These are phyloP conservation scores for Leucocoprinus birnbaumii DNA, from an alignment of 768 basidiomycete genomes.

Conservation along the genomic window DNA sequence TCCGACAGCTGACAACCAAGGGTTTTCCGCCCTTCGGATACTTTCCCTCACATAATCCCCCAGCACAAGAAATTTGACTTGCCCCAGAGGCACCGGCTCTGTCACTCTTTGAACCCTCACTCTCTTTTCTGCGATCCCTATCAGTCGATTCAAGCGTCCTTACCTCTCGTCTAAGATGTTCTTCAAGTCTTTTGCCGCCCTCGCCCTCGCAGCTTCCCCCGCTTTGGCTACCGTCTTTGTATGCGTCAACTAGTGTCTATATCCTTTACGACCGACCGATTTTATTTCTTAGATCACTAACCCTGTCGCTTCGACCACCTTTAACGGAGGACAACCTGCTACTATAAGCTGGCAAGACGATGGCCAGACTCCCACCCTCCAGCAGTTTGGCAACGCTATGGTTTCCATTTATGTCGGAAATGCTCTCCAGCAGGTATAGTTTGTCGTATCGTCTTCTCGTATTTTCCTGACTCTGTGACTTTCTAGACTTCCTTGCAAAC, in stretches of 20 bases:
- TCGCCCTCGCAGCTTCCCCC: slow-evolving; percentile 50
- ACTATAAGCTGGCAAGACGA: slow-evolving; percentile 63
- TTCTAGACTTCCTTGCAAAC: slow-evolving; percentile 53
- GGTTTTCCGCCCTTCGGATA: too few species aligned
- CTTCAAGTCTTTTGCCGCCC: slow-evolving; percentile 40
- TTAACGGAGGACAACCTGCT: slow-evolving; percentile 45
- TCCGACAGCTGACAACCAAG: slow-evolving; percentile 1
- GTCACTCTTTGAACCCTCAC: slow-evolving; percentile 22
- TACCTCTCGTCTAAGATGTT: slow-evolving; percentile 51
- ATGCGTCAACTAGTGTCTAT: slow-evolving; percentile 21
- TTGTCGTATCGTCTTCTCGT: background rate
- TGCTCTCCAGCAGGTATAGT: slow-evolving; percentile 51
- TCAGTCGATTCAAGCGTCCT: slow-evolving; percentile 12
- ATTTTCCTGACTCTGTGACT: background rate
- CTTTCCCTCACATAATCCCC: background rate
- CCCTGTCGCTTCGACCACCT: slow-evolving; percentile 45
- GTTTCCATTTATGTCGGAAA: slow-evolving; percentile 68
- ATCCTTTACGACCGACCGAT: slow-evolving; percentile 3
- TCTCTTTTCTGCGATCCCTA: slow-evolving; percentile 27
- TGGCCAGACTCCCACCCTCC: slow-evolving; percentile 41
- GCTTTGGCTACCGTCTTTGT: slow-evolving; percentile 59
- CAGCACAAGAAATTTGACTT: slow-evolving; percentile 14
- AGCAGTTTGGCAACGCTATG: slow-evolving; percentile 45
- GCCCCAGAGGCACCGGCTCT: background rate
- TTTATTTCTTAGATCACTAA: slow-evolving; percentile 46